Percentiles rank a stretch among this genome's conserved stretches.
phyloP scores from a whole-genome alignment of 148 eudicot genomes.

The Polygonum maritimum region DNA sequence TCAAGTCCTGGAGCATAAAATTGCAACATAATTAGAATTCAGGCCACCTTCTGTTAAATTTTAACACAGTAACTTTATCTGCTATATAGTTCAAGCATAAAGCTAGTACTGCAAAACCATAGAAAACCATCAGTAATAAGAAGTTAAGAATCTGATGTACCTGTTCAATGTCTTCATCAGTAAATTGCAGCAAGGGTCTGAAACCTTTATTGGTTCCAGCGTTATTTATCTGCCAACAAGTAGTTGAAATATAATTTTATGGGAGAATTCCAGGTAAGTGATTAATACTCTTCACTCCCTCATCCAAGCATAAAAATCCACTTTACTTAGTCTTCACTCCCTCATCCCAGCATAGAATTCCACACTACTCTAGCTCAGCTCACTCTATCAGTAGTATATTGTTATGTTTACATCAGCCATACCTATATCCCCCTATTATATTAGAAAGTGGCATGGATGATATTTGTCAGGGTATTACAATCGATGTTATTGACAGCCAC shows the following conservation, averaged over 20 bases:
- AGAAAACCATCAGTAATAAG: neutral
- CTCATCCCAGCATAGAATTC: neutral
- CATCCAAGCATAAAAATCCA: neutral
- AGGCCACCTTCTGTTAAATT: neutral
- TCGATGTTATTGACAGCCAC: neutral
- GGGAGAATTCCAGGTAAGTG: neutral
- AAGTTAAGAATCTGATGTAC: constrained; percentile 19
- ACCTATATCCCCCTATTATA: neutral
- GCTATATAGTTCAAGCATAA: neutral
- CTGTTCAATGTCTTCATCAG: constrained; percentile 85
- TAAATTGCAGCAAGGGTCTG: constrained; percentile 91
- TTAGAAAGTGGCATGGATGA: neutral
- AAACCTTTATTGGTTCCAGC: constrained; percentile 98
- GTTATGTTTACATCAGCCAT: neutral
- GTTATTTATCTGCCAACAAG: constrained; percentile 68
- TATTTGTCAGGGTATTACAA: neutral
- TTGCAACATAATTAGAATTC: neutral
- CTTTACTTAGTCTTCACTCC: neutral
- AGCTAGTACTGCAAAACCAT: neutral
- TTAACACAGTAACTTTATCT: neutral
- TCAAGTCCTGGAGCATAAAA: neutral
- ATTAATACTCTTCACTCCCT: neutral
- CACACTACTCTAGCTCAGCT: neutral
- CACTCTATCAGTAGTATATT: neutral
- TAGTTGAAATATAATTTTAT: neutral